Conservation (phyloP, 2,329 filamentous ascomycete species). For the Fusarium piperis region DNA sequence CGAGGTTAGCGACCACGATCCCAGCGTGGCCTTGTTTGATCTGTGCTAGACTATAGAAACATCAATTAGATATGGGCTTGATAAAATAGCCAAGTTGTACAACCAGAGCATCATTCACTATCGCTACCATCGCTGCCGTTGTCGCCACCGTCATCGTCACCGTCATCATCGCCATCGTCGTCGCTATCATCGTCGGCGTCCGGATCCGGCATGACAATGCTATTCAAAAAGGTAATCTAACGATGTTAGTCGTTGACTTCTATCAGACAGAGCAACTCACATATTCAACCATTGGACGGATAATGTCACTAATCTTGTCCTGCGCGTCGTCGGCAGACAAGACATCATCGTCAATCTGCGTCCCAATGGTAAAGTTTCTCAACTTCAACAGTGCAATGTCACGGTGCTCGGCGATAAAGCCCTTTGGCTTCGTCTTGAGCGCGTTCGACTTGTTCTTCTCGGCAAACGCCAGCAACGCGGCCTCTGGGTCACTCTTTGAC, state of each 20-base stretch:
- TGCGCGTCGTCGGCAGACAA: conserved; percentile 71
- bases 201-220: conserved; percentile 77
- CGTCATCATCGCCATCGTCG: conserved; percentile 44
- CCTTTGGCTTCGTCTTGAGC: conserved; percentile 88
- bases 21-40: conserved; percentile 70
- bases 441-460: conserved; percentile 76
- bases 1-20: conserved; percentile 75
- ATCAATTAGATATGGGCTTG: not conserved
- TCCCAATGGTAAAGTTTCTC: conserved; percentile 79
- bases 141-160: conserved; percentile 13
- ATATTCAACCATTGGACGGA: conserved; percentile 79
- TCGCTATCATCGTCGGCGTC: conserved; percentile 55
- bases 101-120: not conserved
- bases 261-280: conserved; percentile 61
- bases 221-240: conserved; percentile 78
- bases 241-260: not conserved
- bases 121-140: conserved; percentile 16
- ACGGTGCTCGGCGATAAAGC: conserved; percentile 76
- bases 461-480: conserved; percentile 75
- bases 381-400: conserved; percentile 86
- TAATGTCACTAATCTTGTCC: conserved; percentile 70
- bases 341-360: conserved; percentile 71
- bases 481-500: conserved; percentile 52
- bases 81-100: not conserved
- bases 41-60: conserved; percentile 55